These are phyloP conservation scores for Phialophora verrucosa DNA, from an alignment of 2,329 filamentous ascomycete species.

Conservation along the genomic window DNA sequence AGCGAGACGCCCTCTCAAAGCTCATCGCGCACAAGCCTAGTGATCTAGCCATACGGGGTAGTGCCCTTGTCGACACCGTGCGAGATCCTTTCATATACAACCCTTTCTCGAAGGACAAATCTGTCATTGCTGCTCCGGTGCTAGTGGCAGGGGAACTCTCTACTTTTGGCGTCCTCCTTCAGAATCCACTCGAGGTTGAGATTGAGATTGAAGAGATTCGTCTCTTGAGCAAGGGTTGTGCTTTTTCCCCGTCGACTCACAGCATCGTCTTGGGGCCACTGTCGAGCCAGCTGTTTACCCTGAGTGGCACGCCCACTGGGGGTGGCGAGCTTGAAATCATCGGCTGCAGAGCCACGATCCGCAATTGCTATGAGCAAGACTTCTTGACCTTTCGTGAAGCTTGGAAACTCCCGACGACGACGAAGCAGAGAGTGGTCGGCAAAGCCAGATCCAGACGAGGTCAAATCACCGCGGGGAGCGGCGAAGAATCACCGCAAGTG, in stretches of 20 bases:
- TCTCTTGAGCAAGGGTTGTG: constrained; percentile 74
- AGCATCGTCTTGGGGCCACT: constrained; percentile 77
- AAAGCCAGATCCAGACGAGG: constrained; percentile 11
- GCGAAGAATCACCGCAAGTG: constrained; percentile 8
- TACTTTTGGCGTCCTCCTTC: constrained; percentile 79
- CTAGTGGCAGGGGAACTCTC: constrained; percentile 80
- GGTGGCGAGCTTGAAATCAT: constrained; percentile 74
- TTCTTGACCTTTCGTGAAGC: constrained; percentile 82
- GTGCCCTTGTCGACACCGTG: constrained; percentile 46
- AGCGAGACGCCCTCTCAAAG: constrained; percentile 63
- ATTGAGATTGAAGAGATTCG: constrained; percentile 83
- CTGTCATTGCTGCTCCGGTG: constrained; percentile 64
- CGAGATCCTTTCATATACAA: constrained; percentile 93
- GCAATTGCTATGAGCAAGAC: constrained; percentile 77
- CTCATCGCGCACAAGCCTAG: constrained; percentile 68
- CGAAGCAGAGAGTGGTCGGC: constrained; percentile 79
- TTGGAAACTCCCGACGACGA: constrained; percentile 72
- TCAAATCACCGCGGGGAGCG: constrained; percentile 54
- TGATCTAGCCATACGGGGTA: constrained; percentile 51
- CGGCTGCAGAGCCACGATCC: constrained; percentile 79
- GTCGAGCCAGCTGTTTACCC: constrained; percentile 75
- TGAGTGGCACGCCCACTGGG: constrained; percentile 70
- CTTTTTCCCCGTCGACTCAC: constrained; percentile 70
- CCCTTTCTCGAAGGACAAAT: constrained; percentile 77
- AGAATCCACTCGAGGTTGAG: constrained; percentile 94